A percentile compares a stretch with the other conserved stretches of the same genome.
phyloP scores from a whole-genome alignment of 306 rosid species.

The Corylus americana region DNA sequence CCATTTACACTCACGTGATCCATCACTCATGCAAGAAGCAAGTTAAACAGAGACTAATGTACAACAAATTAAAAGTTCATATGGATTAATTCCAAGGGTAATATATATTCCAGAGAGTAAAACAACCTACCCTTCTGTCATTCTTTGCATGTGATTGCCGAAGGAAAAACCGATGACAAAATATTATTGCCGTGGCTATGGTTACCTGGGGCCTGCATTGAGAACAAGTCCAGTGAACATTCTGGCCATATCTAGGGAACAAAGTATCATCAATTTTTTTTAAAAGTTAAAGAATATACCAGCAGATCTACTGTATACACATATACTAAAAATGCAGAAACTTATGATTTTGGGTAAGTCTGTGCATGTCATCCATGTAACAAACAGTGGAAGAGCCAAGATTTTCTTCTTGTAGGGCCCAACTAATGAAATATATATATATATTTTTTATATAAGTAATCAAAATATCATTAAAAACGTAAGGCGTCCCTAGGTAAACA shows the following conservation, averaged over 20 bases:
- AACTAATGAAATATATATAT: no score
- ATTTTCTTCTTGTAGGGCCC: no score
- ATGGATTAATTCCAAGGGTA: not conserved
- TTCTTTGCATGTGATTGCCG: constrained; percentile 96
- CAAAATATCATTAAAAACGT: no score
- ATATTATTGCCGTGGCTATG: constrained; percentile 93
- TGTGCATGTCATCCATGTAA: no score
- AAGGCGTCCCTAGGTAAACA: no score
- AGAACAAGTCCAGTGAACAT: constrained; percentile 12
- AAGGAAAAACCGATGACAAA: constrained; percentile 95
- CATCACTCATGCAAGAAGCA: not conserved
- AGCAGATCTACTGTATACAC: not conserved
- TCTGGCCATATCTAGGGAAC: not conserved
- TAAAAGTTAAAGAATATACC: not conserved
- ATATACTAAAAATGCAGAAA: not conserved
- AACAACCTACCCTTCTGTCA: constrained; percentile 78
- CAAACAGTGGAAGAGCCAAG: no score
- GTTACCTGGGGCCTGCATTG: constrained; percentile 95
- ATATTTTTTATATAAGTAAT: no score
- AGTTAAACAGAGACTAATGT: not conserved
- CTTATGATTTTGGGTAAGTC: not conserved
- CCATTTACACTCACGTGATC: not conserved
- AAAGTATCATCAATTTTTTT: not conserved
- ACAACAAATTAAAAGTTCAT: constrained; percentile 5
- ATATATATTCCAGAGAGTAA: constrained; percentile 1